phyloP scores from a whole-genome alignment of 495 filamentous ascomycete genomes.

The Aspergillus bridgeri region DNA sequence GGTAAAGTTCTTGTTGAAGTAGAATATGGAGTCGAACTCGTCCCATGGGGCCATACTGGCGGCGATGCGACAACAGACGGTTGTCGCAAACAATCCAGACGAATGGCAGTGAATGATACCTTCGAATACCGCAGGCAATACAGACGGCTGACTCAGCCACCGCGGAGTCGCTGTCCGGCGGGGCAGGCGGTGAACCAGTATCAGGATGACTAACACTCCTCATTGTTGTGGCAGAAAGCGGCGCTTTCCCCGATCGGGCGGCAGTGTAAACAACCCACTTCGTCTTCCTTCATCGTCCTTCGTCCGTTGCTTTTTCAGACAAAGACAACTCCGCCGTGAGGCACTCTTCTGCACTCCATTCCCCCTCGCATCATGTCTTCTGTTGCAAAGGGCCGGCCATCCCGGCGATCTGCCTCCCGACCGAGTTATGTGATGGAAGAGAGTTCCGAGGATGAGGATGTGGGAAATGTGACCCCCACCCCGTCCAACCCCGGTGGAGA shows the following conservation, averaged over 20 bases:
- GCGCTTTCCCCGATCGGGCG: conserved; percentile 37
- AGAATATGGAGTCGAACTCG: conserved; percentile 63
- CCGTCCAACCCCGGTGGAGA: conserved; percentile 45
- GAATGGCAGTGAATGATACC: background rate
- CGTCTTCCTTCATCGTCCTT: conserved; percentile 4
- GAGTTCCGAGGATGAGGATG: conserved; percentile 62
- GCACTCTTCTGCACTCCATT: conserved; percentile 16
- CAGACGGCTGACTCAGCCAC: conserved; percentile 1
- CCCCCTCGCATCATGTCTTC: conserved; percentile 47
- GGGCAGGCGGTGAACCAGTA: conserved; percentile 24
- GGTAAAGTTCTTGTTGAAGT: conserved; percentile 56
- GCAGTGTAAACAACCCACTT: conserved; percentile 48
- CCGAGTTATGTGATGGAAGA: conserved; percentile 72
- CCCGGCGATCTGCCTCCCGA: conserved; percentile 68
- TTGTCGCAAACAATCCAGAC: background rate
- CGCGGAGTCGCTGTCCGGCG: conserved; percentile 15
- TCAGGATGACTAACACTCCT: background rate
- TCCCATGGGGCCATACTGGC: conserved; percentile 43
- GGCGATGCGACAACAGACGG: too few relatives aligned
- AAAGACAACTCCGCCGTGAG: conserved; percentile 29
- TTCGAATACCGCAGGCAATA: conserved; percentile 10
- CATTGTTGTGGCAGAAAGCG: conserved; percentile 39
- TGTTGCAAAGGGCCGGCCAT: conserved; percentile 66
- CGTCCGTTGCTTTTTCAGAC: conserved; percentile 21
- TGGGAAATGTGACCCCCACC: conserved; percentile 51